Evolutionary conservation across 257 asterid species (phyloP), one percentile per base, ranked within the genome.

Genomic region (Fraxinus excelsior): DNA sequence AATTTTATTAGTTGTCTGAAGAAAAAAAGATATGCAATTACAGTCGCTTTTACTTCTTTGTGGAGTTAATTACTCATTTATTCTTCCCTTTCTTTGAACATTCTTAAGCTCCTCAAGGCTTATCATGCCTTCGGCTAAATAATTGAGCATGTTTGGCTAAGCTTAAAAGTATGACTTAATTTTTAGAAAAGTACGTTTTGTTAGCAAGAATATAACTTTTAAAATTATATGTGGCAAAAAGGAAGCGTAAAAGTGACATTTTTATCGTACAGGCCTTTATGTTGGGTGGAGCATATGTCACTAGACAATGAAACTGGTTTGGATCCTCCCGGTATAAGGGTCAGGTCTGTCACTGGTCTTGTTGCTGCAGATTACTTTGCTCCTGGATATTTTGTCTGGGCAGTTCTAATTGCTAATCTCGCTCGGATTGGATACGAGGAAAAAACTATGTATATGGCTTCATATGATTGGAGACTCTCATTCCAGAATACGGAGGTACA

Each of bases 371-470:
- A 94, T 88, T 94, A 92, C 81, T 94, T 94, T 72, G 91, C 92
- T 73, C 97, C 99, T 1, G 99, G 99, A 68, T 94, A 94, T 83
- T 94, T 94, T 82, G 99, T 94, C 44, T 94, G 99, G 99, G 99
- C 99, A 23, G 99, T 94, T 83, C 83, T 94, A 71, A 94, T 94
- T 7, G 94, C 93, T 72, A 94, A 86, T 78, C 88, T 94, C 81
- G 99, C 99, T 44, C 88, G 88, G 60, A 94, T 94, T 69, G 99
- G 99, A 46, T 94, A 92, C 71, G 99, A 94, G 84, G 99, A 94
- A 86, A 94, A 94, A 82, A 86, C 90, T 5, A 94, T 94, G 99
- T 91, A 91, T 81, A 94, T 94, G 99, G 99, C 99, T 82, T 88
- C 97, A 53, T 94, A 94, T 78, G 99, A 94, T 85, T 94, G 99